These are phyloP conservation scores for Termitomyces sp. DNA, from an alignment of 768 basidiomycete genomes.

Conservation along the genomic window DNA sequence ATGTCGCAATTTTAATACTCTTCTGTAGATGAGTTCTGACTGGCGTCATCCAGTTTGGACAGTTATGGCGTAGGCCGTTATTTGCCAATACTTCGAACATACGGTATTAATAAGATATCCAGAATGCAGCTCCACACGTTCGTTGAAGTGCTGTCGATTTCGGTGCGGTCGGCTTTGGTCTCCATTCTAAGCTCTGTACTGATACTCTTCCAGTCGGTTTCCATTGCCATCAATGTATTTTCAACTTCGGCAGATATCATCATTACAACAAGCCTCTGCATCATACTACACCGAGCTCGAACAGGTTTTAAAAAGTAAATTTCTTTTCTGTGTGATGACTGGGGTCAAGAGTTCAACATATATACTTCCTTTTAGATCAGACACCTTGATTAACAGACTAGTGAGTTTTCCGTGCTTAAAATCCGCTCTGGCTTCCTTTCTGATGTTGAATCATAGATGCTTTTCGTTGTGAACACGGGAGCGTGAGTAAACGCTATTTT, in stretches of 20 bases:
- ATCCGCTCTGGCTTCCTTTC: background rate
- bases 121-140: constrained; percentile 36
- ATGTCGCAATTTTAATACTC: constrained; percentile 3
- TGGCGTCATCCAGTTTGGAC: constrained; percentile 30
- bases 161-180: constrained; percentile 19
- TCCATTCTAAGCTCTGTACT: background rate
- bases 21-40: background rate
- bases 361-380: constrained; percentile 26
- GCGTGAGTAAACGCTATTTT: constrained; percentile 23
- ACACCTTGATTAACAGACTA: constrained; percentile 45
- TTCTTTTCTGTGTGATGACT: background rate
- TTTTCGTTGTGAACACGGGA: constrained; percentile 52
- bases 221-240: constrained; percentile 46
- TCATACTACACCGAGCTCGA: constrained; percentile 38
- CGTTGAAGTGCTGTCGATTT: constrained; percentile 25
- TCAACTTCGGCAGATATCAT: constrained; percentile 41
- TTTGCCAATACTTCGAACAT: background rate
- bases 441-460: constrained; percentile 26
- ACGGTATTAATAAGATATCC: background rate
- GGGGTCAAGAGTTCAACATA: background rate
- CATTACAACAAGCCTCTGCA: constrained; percentile 43
- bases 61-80: constrained; percentile 29
- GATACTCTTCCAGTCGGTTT: constrained; percentile 27
- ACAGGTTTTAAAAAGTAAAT: constrained; percentile 49
- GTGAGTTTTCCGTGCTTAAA: constrained; percentile 17